These are phyloP conservation scores for Trichaptum fuscoviolaceum DNA, from an alignment of 768 basidiomycete genomes.

Conservation along the genomic window DNA sequence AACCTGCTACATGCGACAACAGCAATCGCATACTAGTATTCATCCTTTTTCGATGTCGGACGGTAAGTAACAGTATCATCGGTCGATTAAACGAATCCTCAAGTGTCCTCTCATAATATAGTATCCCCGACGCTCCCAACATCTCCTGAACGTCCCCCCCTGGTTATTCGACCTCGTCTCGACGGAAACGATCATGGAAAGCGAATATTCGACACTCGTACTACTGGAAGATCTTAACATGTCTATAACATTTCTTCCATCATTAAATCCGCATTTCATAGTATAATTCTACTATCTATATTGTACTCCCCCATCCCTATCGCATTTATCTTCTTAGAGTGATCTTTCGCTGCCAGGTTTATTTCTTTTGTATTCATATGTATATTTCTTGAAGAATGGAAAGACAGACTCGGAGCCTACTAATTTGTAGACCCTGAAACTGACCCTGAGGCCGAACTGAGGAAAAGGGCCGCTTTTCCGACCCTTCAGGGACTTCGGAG, in stretches of 20 bases:
- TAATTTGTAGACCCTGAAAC: neutral
- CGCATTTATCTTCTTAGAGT: too few species aligned
- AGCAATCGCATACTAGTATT: neutral
- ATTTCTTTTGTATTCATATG: too few species aligned
- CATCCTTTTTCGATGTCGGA: neutral
- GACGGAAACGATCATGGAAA: neutral
- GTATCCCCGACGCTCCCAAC: neutral
- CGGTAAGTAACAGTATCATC: neutral
- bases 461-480: neutral
- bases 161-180: neutral
- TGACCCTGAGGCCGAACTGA: neutral
- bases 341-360: too few species aligned
- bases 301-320: too few species aligned
- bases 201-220: neutral
- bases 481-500: neutral
- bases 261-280: neutral
- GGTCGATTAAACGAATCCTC: neutral
- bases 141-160: neutral
- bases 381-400: neutral
- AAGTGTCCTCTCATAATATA: neutral
- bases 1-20: slow-evolving; percentile 1
- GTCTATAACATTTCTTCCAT: neutral
- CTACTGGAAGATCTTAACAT: neutral
- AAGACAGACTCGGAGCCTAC: too few species aligned
- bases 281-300: too few species aligned